Conservation (phyloP, 371 early-diverging fungal genomes). For the Mucor lusitanicus region DNA sequence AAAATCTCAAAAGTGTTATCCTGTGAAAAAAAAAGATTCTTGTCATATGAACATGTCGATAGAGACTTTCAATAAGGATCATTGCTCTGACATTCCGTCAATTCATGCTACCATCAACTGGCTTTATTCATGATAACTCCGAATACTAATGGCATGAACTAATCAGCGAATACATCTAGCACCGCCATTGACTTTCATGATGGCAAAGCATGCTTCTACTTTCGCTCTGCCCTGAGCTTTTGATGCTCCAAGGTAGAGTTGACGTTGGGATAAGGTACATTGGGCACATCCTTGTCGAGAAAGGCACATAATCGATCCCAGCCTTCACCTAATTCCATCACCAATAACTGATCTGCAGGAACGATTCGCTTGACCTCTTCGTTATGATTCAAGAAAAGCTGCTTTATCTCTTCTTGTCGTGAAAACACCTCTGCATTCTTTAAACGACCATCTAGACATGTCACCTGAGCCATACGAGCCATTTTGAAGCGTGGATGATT, state of each 20-base stretch:
- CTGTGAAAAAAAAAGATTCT: no score
- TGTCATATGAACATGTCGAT: no score
- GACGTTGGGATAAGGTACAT: constrained; percentile 15
- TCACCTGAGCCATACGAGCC: constrained; percentile 1
- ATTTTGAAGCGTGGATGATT: neutral
- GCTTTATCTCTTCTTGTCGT: constrained; percentile 19
- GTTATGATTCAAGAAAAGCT: constrained; percentile 23
- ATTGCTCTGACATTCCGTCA: neutral
- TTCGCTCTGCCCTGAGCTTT: neutral
- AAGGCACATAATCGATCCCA: constrained; percentile 25
- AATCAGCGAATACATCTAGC: neutral
- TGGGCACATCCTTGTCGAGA: constrained; percentile 15
- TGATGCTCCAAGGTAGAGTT: constrained; percentile 9
- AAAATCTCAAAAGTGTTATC: no score
- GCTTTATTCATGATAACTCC: neutral
- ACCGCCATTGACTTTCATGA: neutral
- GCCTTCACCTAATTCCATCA: constrained; percentile 37
- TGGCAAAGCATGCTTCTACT: neutral
- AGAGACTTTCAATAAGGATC: neutral
- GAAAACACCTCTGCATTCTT: constrained; percentile 11
- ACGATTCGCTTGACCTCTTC: constrained; percentile 28
- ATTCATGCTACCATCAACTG: neutral
- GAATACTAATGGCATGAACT: neutral
- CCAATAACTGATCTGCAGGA: constrained; percentile 29
- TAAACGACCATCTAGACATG: constrained; percentile 24